These are phyloP conservation scores for Linum lewisii DNA, from an alignment of 345 rosid species.

Conservation along the genomic window DNA sequence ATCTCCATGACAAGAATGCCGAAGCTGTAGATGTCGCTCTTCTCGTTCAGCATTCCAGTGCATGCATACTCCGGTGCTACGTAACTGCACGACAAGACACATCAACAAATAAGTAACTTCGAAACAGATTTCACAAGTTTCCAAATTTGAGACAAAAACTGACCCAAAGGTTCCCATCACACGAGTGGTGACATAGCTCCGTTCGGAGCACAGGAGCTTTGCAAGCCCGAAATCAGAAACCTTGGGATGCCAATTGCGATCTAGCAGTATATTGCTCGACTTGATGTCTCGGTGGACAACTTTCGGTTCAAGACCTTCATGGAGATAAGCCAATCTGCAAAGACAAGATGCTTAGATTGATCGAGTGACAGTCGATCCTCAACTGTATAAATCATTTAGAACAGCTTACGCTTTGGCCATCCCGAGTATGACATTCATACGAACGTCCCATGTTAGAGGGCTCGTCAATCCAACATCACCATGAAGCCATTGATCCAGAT, in stretches of 20 bases:
- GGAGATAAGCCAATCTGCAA: conserved; percentile 86
- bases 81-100: conserved; percentile 48
- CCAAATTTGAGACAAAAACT: conserved; percentile 14
- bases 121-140: background rate
- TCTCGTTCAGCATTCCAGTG: conserved; percentile 93
- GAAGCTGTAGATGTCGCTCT: conserved; percentile 87
- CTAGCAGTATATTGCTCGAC: conserved; percentile 82
- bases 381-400: background rate
- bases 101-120: conserved; percentile 7
- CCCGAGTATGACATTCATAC: conserved; percentile 72
- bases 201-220: conserved; percentile 74
- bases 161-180: conserved; percentile 98
- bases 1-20: conserved; percentile 91
- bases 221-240: conserved; percentile 98
- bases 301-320: conserved; percentile 97
- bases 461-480: conserved; percentile 88
- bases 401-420: conserved; percentile 74
- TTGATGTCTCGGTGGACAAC: conserved; percentile 94
- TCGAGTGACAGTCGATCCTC: background rate
- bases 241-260: conserved; percentile 79
- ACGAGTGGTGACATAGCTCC: conserved; percentile 80
- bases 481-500: conserved; percentile 93
- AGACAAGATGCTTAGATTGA: background rate
- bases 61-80: conserved; percentile 99
- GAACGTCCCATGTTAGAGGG: conserved; percentile 88